phyloP scores from a whole-genome alignment of 179 eudicot species.

The Camellia oleifera region DNA sequence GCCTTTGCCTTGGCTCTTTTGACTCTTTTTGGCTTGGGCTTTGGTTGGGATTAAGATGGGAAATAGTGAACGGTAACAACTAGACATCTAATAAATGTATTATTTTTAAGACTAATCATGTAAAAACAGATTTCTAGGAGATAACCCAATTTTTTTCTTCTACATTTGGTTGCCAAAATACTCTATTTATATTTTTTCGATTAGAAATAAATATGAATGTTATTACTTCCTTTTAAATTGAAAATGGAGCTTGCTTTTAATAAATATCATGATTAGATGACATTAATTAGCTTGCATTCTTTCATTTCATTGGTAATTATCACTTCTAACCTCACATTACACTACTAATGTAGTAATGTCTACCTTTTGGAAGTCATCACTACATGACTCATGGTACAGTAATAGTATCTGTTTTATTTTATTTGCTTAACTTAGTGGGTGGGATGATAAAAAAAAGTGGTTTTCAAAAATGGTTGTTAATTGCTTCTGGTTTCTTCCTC shows the following conservation, averaged over 20 bases:
- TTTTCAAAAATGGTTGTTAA: background rate
- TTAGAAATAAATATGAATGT: background rate
- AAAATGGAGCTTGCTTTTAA: background rate
- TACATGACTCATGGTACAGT: background rate
- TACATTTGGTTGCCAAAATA: too few species aligned
- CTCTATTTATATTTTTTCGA: too few species aligned
- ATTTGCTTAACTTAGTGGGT: background rate
- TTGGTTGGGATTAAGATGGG: too few species aligned
- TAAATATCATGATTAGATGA: constrained; percentile 1
- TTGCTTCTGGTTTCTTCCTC: background rate
- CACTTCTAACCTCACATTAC: background rate
- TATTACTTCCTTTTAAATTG: background rate
- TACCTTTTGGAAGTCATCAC: background rate
- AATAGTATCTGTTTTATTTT: background rate
- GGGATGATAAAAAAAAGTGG: background rate
- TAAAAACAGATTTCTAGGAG: too few species aligned
- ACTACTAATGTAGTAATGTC: background rate
- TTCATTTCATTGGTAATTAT: background rate
- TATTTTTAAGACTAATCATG: too few species aligned
- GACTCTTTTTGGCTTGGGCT: too few species aligned
- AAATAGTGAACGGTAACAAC: too few species aligned
- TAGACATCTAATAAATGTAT: too few species aligned
- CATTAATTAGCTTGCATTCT: background rate
- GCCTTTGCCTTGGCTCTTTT: too few species aligned
- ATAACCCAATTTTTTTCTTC: too few species aligned